Percentiles rank a stretch among this genome's conserved stretches.
Evolutionary conservation across 768 basidiomycete species (phyloP).

Genomic region (Royoungia palumana): DNA sequence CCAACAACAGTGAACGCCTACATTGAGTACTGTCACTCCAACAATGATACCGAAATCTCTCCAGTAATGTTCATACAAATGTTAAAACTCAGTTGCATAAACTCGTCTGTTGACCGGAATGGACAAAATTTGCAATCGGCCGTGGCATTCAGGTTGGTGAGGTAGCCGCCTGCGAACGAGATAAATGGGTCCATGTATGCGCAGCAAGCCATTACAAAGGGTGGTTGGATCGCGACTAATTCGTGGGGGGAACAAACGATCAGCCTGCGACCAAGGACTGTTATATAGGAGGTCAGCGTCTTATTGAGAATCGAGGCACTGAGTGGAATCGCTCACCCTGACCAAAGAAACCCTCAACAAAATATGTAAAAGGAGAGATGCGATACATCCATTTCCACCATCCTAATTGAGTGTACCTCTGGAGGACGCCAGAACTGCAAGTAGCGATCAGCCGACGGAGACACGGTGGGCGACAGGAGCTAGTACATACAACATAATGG

Average conservation of each 20-base stretch:
- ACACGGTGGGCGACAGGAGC: not conserved
- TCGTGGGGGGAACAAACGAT: conserved; percentile 53
- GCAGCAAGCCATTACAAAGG: conserved; percentile 49
- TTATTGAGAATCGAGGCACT: not conserved
- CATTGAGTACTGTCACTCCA: conserved; percentile 39
- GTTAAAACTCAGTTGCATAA: conserved; percentile 18
- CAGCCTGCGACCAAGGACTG: conserved; percentile 40
- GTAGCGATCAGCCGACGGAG: not conserved
- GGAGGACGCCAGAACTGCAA: conserved; percentile 45
- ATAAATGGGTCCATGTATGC: conserved; percentile 53
- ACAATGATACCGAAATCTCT: conserved; percentile 11
- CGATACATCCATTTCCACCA: conserved; percentile 38
- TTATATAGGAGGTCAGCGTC: not conserved
- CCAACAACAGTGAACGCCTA: conserved; percentile 13
- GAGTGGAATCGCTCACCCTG: conserved; percentile 18
- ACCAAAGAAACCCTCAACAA: conserved; percentile 42
- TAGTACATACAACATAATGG: conserved; percentile 40
- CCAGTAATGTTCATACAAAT: conserved; percentile 7
- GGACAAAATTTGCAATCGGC: conserved; percentile 56
- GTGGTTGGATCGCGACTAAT: conserved; percentile 50
- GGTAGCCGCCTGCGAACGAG: conserved; percentile 48
- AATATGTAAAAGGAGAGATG: conserved; percentile 49
- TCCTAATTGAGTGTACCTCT: conserved; percentile 38
- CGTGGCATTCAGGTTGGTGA: conserved; percentile 52
- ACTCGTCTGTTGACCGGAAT: conserved; percentile 47